Base-by-base conservation (phyloP, 2,329 filamentous ascomycete genomes). In the Cercospora brassicicola region DNA sequence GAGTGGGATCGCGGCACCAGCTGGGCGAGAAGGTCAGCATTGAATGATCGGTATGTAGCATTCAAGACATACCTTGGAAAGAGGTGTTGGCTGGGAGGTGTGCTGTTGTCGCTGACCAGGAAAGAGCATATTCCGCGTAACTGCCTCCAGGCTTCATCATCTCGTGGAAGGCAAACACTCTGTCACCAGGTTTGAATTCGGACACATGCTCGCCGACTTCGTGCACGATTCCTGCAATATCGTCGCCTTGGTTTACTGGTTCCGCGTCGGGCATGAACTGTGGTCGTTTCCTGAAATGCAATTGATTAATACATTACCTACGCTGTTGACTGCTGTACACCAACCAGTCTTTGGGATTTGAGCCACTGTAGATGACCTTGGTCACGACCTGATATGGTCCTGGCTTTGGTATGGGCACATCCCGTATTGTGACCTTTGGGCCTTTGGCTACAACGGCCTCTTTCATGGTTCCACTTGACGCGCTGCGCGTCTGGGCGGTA, bases 51-150 rank as follows among this genome's bases (percentile, higher is more conserved):
- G 51, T 23, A 56, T 8, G 20, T 10, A 26, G 20, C 13, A 11
- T 7, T 5, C 10, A 4, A 4, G 31, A 18, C 72, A 7, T 73
- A 82, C 83, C 84, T 76, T 88, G 85, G 62, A 86, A 88, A 20
- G 79, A 81, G 2, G 81, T 81, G 18, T 80, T 76, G 33, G 79
- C 69, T 0, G 86, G 84, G 18, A 88, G 78, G 71, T 84, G 84
- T 73, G 89, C 88, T 0, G 87, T 88, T 0, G 86, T 86, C 72
- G 85, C 81, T 36, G 83, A 81, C 77, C 81, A 84, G 0, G 84
- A 83, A 10, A 89, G 77, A 2, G 87, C 85, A 71, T 89, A 90
- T 73, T 90, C 87, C 3, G 88, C 88, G 68, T 84, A 90, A 7
- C 81, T 83, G 2, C 88, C 88, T 39, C 82, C 75, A 0, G 83